Evolutionary conservation across 495 filamentous ascomycete species (phyloP).

Genomic region (Aspergillus nanangensis): DNA sequence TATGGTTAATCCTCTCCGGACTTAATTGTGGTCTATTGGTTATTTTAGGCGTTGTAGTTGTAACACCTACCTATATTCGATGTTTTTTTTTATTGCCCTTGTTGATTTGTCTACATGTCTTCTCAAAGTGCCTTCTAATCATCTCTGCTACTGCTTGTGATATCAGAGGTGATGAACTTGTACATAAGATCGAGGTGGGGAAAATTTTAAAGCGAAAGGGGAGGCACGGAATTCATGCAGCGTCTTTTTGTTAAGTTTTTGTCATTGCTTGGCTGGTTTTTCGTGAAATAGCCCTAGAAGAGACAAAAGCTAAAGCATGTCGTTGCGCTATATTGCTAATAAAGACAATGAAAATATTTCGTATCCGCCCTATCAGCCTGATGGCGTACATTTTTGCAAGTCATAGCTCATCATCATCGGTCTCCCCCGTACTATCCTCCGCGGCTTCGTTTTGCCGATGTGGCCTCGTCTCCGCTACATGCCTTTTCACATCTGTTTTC

Average conservation of each 20-base stretch:
- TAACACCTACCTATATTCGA: slow-evolving; percentile 35
- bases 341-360: no score
- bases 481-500: slow-evolving; percentile 2
- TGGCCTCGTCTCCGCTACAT: not conserved
- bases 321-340: no score
- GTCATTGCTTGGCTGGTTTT: no score
- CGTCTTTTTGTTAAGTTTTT: no score
- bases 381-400: not conserved
- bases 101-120: slow-evolving; percentile 10
- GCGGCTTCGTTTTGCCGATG: slow-evolving; percentile 8
- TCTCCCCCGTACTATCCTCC: slow-evolving; percentile 42
- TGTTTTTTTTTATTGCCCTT: slow-evolving; percentile 9
- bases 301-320: no score
- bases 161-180: slow-evolving; percentile 32
- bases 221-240: no score
- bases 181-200: slow-evolving; percentile 40
- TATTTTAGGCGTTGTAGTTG: slow-evolving; percentile 43
- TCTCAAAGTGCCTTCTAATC: slow-evolving; percentile 6
- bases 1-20: slow-evolving; percentile 30
- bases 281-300: no score
- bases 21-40: slow-evolving; percentile 26
- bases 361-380: not conserved
- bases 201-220: slow-evolving; percentile 6
- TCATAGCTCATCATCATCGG: slow-evolving; percentile 52
- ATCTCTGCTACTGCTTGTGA: slow-evolving; percentile 4